phyloP scores from a whole-genome alignment of 164 flowering plant species.

The Magnolia changhungtana region DNA sequence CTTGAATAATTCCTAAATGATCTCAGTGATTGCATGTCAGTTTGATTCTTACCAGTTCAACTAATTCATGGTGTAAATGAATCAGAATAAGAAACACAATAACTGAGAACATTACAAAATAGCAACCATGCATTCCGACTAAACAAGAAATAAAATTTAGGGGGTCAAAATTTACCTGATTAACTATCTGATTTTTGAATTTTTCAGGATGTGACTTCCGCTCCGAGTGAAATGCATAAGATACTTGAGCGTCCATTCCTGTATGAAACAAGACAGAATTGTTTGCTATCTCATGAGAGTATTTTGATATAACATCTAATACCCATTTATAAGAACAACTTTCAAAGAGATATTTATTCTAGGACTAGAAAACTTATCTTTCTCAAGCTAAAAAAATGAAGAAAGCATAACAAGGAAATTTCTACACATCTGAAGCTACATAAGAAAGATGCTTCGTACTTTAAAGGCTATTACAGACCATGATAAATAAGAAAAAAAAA shows the following conservation, averaged over 20 bases:
- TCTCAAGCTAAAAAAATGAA: too few species aligned
- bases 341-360: neutral
- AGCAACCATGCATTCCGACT: neutral
- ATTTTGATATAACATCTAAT: neutral
- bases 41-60: neutral
- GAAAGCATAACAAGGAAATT: neutral
- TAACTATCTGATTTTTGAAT: constrained; percentile 78
- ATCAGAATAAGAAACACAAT: neutral
- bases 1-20: too few species aligned
- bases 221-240: constrained; percentile 96
- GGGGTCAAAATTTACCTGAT: constrained; percentile 62
- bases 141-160: neutral
- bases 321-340: neutral
- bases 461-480: neutral
- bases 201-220: constrained; percentile 86
- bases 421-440: neutral
- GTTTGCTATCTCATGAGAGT: neutral
- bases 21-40: neutral
- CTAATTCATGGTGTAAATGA: neutral
- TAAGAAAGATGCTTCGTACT: neutral
- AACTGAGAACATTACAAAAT: neutral
- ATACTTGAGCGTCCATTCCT: constrained; percentile 99
- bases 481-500: too few species aligned
- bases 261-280: constrained; percentile 6
- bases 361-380: neutral